These are phyloP conservation scores for Marasmius tenuissimus DNA, from an alignment of 1,284 basidiomycete genomes.

Conservation along the genomic window DNA sequence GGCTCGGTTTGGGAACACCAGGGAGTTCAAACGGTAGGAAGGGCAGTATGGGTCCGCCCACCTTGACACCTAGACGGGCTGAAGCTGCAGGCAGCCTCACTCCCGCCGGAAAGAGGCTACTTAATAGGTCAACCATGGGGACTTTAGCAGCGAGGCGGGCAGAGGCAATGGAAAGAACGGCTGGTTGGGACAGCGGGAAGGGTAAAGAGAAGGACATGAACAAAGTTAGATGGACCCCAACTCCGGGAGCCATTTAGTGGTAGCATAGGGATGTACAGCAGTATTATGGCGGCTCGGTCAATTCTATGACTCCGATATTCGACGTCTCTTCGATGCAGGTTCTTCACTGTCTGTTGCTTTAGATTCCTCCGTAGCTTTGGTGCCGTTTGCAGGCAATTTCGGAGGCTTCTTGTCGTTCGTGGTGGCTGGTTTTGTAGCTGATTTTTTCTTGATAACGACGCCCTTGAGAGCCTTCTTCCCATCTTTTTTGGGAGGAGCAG, in stretches of 20 bases:
- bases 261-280: constrained; percentile 8
- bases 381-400: constrained; percentile 9
- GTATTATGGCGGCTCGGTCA: background rate
- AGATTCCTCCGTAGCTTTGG: background rate
- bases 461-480: constrained; percentile 68
- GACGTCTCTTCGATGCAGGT: constrained; percentile 49
- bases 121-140: constrained; percentile 69
- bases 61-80: constrained; percentile 63
- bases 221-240: constrained; percentile 79
- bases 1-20: constrained; percentile 39
- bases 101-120: constrained; percentile 74
- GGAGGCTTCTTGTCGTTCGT: constrained; percentile 15
- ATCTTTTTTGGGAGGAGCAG: constrained; percentile 47
- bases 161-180: constrained; percentile 64
- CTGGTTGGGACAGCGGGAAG: constrained; percentile 57
- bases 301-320: constrained; percentile 35
- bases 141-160: constrained; percentile 61
- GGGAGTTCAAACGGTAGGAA: constrained; percentile 36
- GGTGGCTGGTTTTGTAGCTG: constrained; percentile 34
- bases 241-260: constrained; percentile 45
- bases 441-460: constrained; percentile 75
- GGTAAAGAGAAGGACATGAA: constrained; percentile 59
- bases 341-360: constrained; percentile 1
- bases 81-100: constrained; percentile 73
- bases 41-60: constrained; percentile 69